Evolutionary conservation across 1,139 yeast genomes (phyloP), one percentile per base, ranked within the genome.

Genomic region (Geotrichum restrictum): DNA sequence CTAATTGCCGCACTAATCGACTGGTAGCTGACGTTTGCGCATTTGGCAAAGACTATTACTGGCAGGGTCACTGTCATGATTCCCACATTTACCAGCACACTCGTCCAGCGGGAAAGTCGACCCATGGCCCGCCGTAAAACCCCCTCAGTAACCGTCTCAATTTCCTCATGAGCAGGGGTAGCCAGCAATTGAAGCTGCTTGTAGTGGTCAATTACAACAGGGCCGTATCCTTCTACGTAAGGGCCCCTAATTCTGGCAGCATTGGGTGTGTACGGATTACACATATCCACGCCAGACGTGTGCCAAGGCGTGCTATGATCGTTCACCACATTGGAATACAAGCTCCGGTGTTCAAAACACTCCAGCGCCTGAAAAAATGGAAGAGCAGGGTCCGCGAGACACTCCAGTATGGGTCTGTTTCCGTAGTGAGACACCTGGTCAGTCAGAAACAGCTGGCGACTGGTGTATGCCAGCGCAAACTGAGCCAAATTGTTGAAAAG

Each of bases 281-380:
- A 16, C 6, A 3, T 13, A 1, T 85, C 78, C 34, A 85, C 84
- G 1, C 86, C 85, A 0, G 95, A 75, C 0, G 95, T 87, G 76
- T 85, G 87, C 83, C 88, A 88, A 29, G 85, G 78, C 4, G 94
- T 82, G 60, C 95, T 77, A 60, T 81, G 82, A 68, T 88, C 96
- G 59, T 87, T 85, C 55, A 85, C 77, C 41, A 84, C 76, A 66
- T 88, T 88, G 5, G 93, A 85, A 64, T 88, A 88, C 53, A 87
- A 68, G 1, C 82, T 68, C 51, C 76, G 73, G 57, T 77, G 64
- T 53, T 74, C 70, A 69, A 88, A 88, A 36, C 57, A 53, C 31
- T 70, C 61, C 52, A 88, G 72, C 0, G 81, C 85, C 60, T 74
- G 74, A 65, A 69, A 79, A 64, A 86, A 88, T 3, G 77, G 74